A percentile compares a stretch with the other conserved stretches of the same genome.
phyloP scores from a whole-genome alignment of 352 stramenopile species.

The Peronosclerospora sorghi region DNA sequence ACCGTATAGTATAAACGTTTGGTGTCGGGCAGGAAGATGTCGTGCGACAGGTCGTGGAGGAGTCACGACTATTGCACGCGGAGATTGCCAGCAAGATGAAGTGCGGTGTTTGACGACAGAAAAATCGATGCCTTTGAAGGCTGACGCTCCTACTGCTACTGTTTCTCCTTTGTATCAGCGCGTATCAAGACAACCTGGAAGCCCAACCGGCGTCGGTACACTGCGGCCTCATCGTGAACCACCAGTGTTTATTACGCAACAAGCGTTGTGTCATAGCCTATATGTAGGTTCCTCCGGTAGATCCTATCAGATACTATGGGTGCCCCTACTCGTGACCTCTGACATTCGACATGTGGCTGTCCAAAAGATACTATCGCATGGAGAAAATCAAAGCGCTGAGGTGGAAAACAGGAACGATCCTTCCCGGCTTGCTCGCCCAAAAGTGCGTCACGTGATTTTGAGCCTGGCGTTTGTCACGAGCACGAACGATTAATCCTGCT shows the following conservation, averaged over 20 bases:
- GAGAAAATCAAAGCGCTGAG: constrained; percentile 85
- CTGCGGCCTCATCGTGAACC: constrained; percentile 78
- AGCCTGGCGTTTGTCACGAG: neutral
- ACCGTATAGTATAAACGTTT: neutral
- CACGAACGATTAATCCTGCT: neutral
- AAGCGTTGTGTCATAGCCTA: constrained; percentile 86
- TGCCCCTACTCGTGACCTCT: neutral
- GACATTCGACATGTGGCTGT: neutral
- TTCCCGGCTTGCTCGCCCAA: constrained; percentile 56
- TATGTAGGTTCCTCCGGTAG: constrained; percentile 31
- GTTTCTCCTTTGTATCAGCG: too few relatives aligned
- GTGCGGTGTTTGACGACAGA: too few relatives aligned
- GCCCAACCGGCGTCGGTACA: constrained; percentile 50
- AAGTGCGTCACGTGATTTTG: constrained; percentile 42
- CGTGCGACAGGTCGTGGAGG: constrained; percentile 70
- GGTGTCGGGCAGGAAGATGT: constrained; percentile 51
- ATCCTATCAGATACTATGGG: neutral
- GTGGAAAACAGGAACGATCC: constrained; percentile 85
- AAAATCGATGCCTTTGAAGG: too few relatives aligned
- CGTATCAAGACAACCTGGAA: constrained; percentile 45
- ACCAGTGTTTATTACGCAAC: constrained; percentile 85
- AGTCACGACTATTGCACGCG: constrained; percentile 50
- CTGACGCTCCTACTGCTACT: too few relatives aligned
- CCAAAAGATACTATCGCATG: constrained; percentile 44
- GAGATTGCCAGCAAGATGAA: constrained; percentile 67